phyloP scores from a whole-genome alignment of 129 eudicot species.

The Kitagawia praeruptora region DNA sequence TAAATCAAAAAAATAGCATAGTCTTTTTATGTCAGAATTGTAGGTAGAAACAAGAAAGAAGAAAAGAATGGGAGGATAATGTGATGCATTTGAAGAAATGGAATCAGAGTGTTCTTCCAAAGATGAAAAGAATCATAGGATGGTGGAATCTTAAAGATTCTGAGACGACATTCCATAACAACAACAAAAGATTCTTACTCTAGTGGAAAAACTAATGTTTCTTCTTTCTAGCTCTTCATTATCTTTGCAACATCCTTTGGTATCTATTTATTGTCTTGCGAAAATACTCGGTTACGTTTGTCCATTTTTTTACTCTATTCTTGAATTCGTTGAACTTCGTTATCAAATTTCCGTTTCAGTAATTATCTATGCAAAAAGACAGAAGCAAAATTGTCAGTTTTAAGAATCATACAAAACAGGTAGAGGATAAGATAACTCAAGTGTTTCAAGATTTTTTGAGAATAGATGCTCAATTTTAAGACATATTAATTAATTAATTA shows the following conservation, averaged over 20 bases:
- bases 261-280: too few species aligned
- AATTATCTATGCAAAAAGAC: neutral
- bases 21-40: too few species aligned
- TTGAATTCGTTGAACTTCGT: neutral
- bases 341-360: neutral
- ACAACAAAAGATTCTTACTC: neutral
- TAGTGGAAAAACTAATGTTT: neutral
- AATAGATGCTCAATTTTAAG: too few species aligned
- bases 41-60: neutral
- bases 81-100: neutral
- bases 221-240: neutral
- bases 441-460: too few species aligned
- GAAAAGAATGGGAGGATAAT: neutral
- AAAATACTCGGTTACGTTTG: too few species aligned
- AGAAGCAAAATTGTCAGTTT: neutral
- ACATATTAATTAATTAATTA: too few species aligned
- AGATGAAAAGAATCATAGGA: neutral
- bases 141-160: slow-evolving; percentile 1
- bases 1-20: too few species aligned
- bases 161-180: slow-evolving; percentile 5
- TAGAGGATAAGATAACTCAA: too few species aligned
- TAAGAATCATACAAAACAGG: too few species aligned
- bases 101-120: neutral
- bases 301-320: too few species aligned
- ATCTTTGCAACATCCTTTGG: neutral